A percentile compares a stretch with the other conserved stretches of the same genome.
Conservation (phyloP, 2,329 filamentous ascomycete genomes). For the Fusarium kyushuense region DNA sequence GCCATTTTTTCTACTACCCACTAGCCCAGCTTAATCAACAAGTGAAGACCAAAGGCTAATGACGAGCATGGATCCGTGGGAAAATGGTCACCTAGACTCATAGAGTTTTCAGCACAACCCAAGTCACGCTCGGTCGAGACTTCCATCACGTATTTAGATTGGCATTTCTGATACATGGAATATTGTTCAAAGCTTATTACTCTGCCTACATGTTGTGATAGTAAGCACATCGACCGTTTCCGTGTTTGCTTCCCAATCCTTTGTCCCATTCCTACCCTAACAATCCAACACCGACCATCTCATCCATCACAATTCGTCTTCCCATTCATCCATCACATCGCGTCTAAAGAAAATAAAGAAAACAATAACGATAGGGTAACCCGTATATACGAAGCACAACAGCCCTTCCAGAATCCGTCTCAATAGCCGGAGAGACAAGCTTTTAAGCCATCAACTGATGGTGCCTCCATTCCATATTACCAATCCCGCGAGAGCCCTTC, state of each 20-base stretch:
- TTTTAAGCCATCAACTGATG: neutral
- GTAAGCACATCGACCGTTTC: slow-evolving; percentile 9
- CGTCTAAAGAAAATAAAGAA: slow-evolving; percentile 9
- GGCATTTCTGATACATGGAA: neutral
- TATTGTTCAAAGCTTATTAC: slow-evolving; percentile 17
- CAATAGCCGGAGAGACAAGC: neutral
- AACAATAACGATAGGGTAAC: slow-evolving; percentile 3
- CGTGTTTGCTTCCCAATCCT: slow-evolving; percentile 6
- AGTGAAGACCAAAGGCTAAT: slow-evolving; percentile 12
- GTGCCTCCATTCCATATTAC: slow-evolving; percentile 10
- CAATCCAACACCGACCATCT: slow-evolving; percentile 34
- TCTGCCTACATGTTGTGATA: slow-evolving; percentile 11
- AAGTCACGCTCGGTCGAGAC: neutral
- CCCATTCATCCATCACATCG: slow-evolving; percentile 11
- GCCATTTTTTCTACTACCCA: no score
- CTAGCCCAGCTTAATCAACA: neutral
- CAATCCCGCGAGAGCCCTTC: slow-evolving; percentile 28
- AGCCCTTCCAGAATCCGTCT: neutral
- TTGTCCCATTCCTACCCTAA: slow-evolving; percentile 9
- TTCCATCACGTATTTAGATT: neutral
- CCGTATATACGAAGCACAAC: slow-evolving; percentile 28
- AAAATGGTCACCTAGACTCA: neutral
- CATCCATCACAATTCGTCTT: slow-evolving; percentile 9
- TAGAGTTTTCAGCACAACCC: slow-evolving; percentile 33
- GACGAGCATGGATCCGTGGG: slow-evolving; percentile 4